These are phyloP conservation scores for Cymbopogon flexuosus DNA, from an alignment of 202 grass and related monocot genomes.

Conservation along the genomic window DNA sequence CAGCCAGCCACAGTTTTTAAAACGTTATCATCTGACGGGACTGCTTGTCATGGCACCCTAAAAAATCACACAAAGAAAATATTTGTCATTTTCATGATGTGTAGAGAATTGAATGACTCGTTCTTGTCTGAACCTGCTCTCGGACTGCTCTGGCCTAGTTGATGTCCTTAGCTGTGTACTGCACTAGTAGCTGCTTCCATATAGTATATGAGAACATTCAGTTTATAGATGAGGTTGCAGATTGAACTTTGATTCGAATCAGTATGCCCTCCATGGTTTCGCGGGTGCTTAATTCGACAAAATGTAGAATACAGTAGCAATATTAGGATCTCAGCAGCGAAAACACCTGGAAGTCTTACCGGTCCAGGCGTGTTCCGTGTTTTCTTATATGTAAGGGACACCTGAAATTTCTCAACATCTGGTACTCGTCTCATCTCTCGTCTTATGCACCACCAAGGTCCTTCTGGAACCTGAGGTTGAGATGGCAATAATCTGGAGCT, in stretches of 20 bases:
- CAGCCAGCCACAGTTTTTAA: constrained; percentile 36
- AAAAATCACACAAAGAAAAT: background rate
- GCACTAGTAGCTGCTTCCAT: background rate
- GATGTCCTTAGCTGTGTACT: background rate
- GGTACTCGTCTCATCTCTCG: background rate
- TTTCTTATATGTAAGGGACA: background rate
- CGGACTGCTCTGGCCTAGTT: background rate
- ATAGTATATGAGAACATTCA: constrained; percentile 18
- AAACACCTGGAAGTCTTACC: background rate
- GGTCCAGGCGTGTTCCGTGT: background rate
- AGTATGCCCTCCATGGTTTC: constrained; percentile 8
- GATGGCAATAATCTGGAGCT: constrained; percentile 8
- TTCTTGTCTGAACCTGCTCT: constrained; percentile 2
- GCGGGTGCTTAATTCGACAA: background rate
- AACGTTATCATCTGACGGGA: constrained; percentile 39
- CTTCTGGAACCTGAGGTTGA: constrained; percentile 19
- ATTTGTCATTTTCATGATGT: constrained; percentile 14
- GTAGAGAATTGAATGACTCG: background rate
- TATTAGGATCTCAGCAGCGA: background rate
- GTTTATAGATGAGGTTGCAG: background rate
- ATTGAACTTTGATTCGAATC: constrained; percentile 17
- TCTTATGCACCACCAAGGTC: background rate
- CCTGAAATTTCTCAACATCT: background rate
- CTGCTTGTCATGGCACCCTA: background rate
- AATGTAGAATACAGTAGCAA: background rate